Evolutionary conservation across 1,284 basidiomycete species (phyloP).

Genomic region (Schizopora paradoxa): DNA sequence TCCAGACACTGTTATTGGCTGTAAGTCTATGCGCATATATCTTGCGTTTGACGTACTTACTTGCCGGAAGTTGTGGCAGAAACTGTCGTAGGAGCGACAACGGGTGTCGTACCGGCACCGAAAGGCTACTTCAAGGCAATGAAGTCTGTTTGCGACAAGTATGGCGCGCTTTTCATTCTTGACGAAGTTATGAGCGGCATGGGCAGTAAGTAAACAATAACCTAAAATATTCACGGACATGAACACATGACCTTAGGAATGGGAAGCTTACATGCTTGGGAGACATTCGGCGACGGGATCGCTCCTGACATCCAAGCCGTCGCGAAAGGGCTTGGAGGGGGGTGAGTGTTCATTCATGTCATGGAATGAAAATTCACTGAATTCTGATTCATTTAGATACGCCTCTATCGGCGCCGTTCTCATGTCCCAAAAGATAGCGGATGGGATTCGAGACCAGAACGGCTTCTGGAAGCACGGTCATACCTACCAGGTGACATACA

Average conservation of each 20-base stretch:
- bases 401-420: conserved; percentile 79
- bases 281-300: conserved; percentile 70
- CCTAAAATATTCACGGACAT: not conserved
- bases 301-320: conserved; percentile 79
- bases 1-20: conserved; percentile 73
- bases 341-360: conserved; percentile 38
- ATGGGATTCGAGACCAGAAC: conserved; percentile 58
- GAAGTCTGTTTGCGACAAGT: conserved; percentile 82
- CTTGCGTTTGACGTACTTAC: not conserved
- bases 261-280: conserved; percentile 83
- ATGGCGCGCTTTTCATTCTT: conserved; percentile 80
- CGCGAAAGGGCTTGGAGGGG: conserved; percentile 84
- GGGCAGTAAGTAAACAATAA: conserved; percentile 53
- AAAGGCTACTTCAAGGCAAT: conserved; percentile 80
- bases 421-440: conserved; percentile 64
- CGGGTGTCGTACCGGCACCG: conserved; percentile 68
- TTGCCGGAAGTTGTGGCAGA: conserved; percentile 68
- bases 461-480: conserved; percentile 81
- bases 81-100: conserved; percentile 78
- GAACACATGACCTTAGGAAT: conserved; percentile 44
- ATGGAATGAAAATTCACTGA: conserved; percentile 1
- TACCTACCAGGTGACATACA: conserved; percentile 64
- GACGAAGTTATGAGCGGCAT: conserved; percentile 88
- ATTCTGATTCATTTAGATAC: conserved; percentile 45
- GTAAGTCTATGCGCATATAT: conserved; percentile 36